Base-by-base conservation (phyloP, 805 yeast species). In the Ogataea angusta region DNA sequence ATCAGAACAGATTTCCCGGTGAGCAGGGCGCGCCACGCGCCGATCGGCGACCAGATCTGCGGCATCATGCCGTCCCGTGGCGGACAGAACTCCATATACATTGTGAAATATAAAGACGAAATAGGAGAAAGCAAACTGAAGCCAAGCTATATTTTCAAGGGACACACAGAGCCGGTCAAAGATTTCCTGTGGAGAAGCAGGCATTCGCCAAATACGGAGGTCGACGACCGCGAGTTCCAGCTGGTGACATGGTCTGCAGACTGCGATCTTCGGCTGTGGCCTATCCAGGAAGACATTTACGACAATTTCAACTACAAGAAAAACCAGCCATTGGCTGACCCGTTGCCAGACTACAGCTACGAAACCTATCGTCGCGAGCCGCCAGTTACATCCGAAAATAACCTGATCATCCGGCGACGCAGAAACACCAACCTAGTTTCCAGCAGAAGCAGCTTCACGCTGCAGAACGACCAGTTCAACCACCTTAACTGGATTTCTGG, bases 401-500 rank as follows among this genome's bases (percentile, higher is more conserved):
- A 48, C 29, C 31, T 59, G 12, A 52, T 55, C 10, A 45, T 57
- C 12, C 43, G 59, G 24, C 43, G 50, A 21, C 34, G 43, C 4
- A 43, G 46, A n/a, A 45, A 46, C 24, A 40, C 48, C 39, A 43
- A 57, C 10, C 38, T 45, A 12, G 42, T 50, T 2, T 46, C 56
- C 7, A 40, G 43, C 26, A 62, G 48, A 53, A 64, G 48, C 46
- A 63, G 45, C 53, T 60, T 43, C 62, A 68, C 35, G 63, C 60
- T 52, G 31, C 67, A 34, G 45, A 71, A 44, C 58, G 72, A 33
- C 54, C 75, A 41, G 42, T 71, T 56, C 55, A 80, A 82, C 51
- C 95, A 87, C 56, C 66, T 91, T 46, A 81, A 84, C 48, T 91
- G 98, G 98, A 80, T 95, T 27, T 82, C 96, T 0, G 97, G 98